Evolutionary conservation across 371 early-diverging fungal species (phyloP), one percentile per base, ranked within the genome.

Genomic region (Encephalitozoon intestinalis): DNA sequence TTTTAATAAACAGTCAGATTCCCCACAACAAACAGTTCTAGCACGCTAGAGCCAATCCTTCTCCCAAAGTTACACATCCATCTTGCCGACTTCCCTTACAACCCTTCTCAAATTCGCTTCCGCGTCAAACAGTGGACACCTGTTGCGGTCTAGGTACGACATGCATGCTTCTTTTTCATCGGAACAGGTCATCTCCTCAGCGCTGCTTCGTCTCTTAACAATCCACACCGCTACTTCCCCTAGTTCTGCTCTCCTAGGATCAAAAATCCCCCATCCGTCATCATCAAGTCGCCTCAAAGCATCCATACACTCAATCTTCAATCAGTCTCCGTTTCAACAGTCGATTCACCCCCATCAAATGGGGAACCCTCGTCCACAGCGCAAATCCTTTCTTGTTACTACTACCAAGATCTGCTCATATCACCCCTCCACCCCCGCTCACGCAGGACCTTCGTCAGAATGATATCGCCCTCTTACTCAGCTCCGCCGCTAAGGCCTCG

Each of bases 1-100:
- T 87, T 88, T 88, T 86, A 88, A 87, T 88, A 88, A 87, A 88
- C 89, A 87, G 87, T 87, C 87, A 87, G 88, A 88, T 88, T 88
- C 86, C 88, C 87, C 86, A 86, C 83, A 87, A 87, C 15, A 30
- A 23, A 75, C 76, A 68, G 69, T 75, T 68, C 75, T 68, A 68
- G 75, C 69, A 34, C 50, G 69, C 75, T 44, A 69, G 69, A 68
- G 69, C 69, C 75, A 69, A 69, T 68, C 23, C n/a, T 75, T 69
- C 8, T 75, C 75, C 69, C 69, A 5, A 69, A 64, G 75, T 75
- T 75, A 50, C 54, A 43, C 73, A 63, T 71, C 72, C 11, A 71
- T 71, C 63, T 71, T 71, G 72, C 72, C 72, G 72, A 71, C 30
- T 71, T 71, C 72, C 72, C 72, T 71, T 71, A 63, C 72, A 12